phyloP scores from a whole-genome alignment of 2,329 filamentous ascomycete species.

The Acarospora socialis region DNA sequence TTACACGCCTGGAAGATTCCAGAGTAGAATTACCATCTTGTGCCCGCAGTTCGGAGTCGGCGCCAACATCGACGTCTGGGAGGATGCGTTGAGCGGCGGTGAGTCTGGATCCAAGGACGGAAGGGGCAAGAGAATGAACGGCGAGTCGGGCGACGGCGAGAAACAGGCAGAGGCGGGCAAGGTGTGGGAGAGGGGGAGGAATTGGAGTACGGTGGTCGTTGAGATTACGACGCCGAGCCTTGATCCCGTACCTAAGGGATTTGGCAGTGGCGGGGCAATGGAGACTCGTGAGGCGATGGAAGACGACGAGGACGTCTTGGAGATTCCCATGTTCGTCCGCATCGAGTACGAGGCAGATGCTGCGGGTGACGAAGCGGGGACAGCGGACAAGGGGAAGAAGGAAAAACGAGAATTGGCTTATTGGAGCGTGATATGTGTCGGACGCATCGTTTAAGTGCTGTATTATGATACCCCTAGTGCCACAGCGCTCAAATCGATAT shows the following conservation, averaged over 20 bases:
- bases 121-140: conserved; percentile 5
- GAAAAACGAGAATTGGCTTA: conserved; percentile 84
- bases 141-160: conserved; percentile 21
- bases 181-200: conserved; percentile 86
- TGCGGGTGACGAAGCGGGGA: conserved; percentile 21
- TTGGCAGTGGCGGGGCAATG: conserved; percentile 19
- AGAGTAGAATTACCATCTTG: conserved; percentile 72
- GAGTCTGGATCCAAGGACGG: conserved; percentile 22
- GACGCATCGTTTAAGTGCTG: conserved; percentile 49
- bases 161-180: conserved; percentile 71
- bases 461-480: conserved; percentile 11
- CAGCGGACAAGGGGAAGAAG: conserved; percentile 44
- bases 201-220: conserved; percentile 88
- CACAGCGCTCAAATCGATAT: too few relatives aligned
- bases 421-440: conserved; percentile 86
- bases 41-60: conserved; percentile 92
- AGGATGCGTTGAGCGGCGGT: conserved; percentile 59
- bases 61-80: conserved; percentile 86
- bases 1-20: conserved; percentile 60
- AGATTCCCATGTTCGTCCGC: conserved; percentile 88
- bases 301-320: conserved; percentile 52
- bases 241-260: conserved; percentile 48
- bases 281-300: conserved; percentile 17
- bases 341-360: conserved; percentile 71
- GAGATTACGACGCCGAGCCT: too few relatives aligned